phyloP scores from a whole-genome alignment of 2,329 filamentous ascomycete species.

The Fusarium sambucinum region DNA sequence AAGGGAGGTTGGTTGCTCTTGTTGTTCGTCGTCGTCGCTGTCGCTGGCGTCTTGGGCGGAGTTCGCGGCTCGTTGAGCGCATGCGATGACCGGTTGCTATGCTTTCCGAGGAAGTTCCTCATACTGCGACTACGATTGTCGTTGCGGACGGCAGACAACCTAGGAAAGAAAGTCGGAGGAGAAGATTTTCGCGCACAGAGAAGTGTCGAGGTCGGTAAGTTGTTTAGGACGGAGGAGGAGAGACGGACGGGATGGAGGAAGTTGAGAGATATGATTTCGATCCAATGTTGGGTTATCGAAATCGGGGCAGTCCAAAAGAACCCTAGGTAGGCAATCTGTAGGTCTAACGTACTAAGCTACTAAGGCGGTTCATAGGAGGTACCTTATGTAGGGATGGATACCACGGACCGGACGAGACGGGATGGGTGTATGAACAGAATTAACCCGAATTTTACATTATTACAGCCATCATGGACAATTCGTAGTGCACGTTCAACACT shows the following conservation, averaged over 20 bases:
- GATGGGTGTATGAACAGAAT: background rate
- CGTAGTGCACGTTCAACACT: slow-evolving; percentile 29
- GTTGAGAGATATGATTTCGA: slow-evolving; percentile 32
- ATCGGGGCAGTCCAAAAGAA: slow-evolving; percentile 27
- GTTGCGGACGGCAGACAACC: slow-evolving; percentile 25
- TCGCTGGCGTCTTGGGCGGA: slow-evolving; percentile 45
- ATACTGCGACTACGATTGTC: slow-evolving; percentile 53
- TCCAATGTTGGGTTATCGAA: slow-evolving; percentile 25
- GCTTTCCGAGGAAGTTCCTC: slow-evolving; percentile 67
- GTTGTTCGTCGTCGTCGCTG: slow-evolving; percentile 28
- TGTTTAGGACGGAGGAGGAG: slow-evolving; percentile 6
- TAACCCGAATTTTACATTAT: background rate
- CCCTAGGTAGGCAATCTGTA: slow-evolving; percentile 1
- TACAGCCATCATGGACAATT: slow-evolving; percentile 6
- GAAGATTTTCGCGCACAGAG: slow-evolving; percentile 24
- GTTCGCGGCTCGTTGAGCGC: slow-evolving; percentile 61
- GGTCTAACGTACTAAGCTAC: background rate
- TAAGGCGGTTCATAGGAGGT: background rate
- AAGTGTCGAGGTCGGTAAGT: slow-evolving; percentile 20
- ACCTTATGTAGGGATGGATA: background rate
- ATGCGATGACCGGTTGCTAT: slow-evolving; percentile 69
- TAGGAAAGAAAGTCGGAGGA: background rate
- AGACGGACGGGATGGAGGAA: slow-evolving; percentile 23
- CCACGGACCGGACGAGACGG: slow-evolving; percentile 25
- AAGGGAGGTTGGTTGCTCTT: slow-evolving; percentile 30